Evolutionary conservation across 345 rosid genomes (phyloP), one percentile per base, ranked within the genome.

Genomic region (Aurinia saxatilis): DNA sequence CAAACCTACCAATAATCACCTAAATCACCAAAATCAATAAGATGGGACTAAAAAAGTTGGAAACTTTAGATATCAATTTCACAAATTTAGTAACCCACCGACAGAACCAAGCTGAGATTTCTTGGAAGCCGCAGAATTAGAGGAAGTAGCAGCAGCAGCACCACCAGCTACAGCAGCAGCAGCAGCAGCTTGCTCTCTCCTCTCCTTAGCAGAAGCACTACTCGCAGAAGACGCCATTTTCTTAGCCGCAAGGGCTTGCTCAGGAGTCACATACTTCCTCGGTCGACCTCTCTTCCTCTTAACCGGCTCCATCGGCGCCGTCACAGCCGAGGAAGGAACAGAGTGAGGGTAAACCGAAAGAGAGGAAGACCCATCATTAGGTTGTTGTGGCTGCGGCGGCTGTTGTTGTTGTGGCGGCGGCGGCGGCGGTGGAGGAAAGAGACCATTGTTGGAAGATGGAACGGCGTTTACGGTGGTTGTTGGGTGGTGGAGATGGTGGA

Each of bases 191-290:
- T 68, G 76, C 19, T 78, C 80, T 44, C 78, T 71, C 73, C 75
- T 74, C 68, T 77, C 82, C 68, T 73, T 81, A 12, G 79, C 75
- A 12, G 74, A 57, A 0, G 71, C 73, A 33, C 75, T 72, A 46
- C 66, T 65, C 3, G 84, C 75, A 46, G 80, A 68, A 23, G 84
- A 71, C 8, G 91, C 86, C 74, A 84, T 78, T 71, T 81, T 90
- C 84, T 82, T 92, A 6, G 97, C 99, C 5, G 95, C 96, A 63
- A 87, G 54, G 56, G 96, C 99, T 69, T 82, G 92, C 65, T 87
- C 97, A 10, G 90, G 92, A 5, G 99, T 93, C 13, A 81, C 97
- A 60, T 93, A 93, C 91, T 93, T 93, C 68, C 99, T 76, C 12
- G 99, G 99, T 34, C 99, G 69, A 23, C 99, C 99, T 9, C 97